phyloP scores from a whole-genome alignment of 2,329 filamentous ascomycete species.

The Calycina herbarum region DNA sequence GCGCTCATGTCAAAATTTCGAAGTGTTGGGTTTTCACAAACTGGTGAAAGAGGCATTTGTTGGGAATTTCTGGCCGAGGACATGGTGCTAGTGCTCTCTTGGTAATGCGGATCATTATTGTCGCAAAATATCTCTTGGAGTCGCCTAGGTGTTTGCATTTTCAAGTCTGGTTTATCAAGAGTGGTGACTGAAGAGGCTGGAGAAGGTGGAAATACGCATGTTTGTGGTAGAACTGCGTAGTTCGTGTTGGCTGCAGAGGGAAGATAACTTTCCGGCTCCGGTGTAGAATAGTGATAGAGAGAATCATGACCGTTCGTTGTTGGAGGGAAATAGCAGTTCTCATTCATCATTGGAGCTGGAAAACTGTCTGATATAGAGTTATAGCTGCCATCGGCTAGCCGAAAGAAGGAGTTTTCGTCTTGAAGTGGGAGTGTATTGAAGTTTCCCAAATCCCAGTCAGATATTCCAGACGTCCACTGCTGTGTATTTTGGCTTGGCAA shows the following conservation, averaged over 20 bases:
- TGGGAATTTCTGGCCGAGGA: neutral
- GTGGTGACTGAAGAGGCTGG: slow-evolving; percentile 10
- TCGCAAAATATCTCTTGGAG: slow-evolving; percentile 3
- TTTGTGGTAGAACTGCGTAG: neutral
- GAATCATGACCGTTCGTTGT: neutral
- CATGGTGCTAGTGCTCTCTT: neutral
- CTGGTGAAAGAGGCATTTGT: slow-evolving; percentile 10
- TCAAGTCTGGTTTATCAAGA: slow-evolving; percentile 2
- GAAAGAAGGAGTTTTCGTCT: slow-evolving; percentile 2
- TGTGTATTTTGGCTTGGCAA: slow-evolving; percentile 7
- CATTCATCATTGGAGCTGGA: neutral
- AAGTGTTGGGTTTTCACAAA: slow-evolving; percentile 7
- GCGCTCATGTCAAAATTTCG: neutral
- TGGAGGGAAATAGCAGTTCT: slow-evolving; percentile 6
- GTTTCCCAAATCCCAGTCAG: slow-evolving; percentile 9
- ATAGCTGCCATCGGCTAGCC: neutral
- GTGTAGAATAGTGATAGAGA: slow-evolving; percentile 13
- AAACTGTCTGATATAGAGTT: neutral
- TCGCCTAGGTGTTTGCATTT: slow-evolving; percentile 11
- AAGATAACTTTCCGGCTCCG: slow-evolving; percentile 11
- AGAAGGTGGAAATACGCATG: slow-evolving; percentile 11
- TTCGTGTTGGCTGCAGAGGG: neutral
- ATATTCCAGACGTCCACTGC: slow-evolving; percentile 7
- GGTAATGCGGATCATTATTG: neutral
- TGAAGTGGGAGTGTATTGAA: slow-evolving; percentile 9